Conservation (phyloP, 768 basidiomycete genomes). For the Podaxis rugospora region DNA sequence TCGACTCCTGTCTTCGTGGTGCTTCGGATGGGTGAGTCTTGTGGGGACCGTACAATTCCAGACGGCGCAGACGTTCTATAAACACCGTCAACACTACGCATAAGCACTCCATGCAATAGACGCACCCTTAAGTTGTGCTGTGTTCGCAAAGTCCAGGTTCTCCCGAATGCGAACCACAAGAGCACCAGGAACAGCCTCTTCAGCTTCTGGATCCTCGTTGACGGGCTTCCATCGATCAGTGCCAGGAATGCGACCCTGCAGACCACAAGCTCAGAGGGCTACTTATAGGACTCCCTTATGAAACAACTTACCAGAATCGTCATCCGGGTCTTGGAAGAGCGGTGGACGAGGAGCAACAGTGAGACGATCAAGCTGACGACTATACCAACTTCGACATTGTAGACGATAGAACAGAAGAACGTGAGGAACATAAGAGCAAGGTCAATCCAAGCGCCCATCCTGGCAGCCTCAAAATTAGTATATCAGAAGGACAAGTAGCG, state of each 20-base stretch:
- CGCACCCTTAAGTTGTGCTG: slow-evolving; percentile 86
- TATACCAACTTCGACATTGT: slow-evolving; percentile 91
- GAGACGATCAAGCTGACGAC: slow-evolving; percentile 86
- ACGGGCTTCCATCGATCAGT: slow-evolving; percentile 90
- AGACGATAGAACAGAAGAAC: slow-evolving; percentile 82
- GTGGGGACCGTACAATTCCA: slow-evolving; percentile 84
- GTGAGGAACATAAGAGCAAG: slow-evolving; percentile 83
- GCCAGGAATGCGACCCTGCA: slow-evolving; percentile 80
- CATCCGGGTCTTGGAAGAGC: slow-evolving; percentile 87
- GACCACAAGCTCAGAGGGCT: not conserved
- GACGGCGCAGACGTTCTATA: slow-evolving; percentile 70
- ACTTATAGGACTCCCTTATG: not conserved
- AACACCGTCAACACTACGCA: not conserved
- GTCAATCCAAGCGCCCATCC: slow-evolving; percentile 93
- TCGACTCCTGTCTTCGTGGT: slow-evolving; percentile 70
- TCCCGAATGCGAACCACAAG: slow-evolving; percentile 89
- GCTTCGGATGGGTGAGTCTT: slow-evolving; percentile 87
- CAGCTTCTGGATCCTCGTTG: slow-evolving; percentile 79
- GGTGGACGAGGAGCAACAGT: slow-evolving; percentile 82
- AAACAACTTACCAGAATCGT: slow-evolving; percentile 67
- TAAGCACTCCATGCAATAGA: not conserved
- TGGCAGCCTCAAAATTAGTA: slow-evolving; percentile 19
- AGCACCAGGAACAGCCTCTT: slow-evolving; percentile 75
- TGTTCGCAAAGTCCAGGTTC: slow-evolving; percentile 92
- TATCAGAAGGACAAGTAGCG: not conserved